Evolutionary conservation across 768 basidiomycete species (phyloP), one percentile per base, ranked within the genome.

Genomic region (Tricholomella constricta): DNA sequence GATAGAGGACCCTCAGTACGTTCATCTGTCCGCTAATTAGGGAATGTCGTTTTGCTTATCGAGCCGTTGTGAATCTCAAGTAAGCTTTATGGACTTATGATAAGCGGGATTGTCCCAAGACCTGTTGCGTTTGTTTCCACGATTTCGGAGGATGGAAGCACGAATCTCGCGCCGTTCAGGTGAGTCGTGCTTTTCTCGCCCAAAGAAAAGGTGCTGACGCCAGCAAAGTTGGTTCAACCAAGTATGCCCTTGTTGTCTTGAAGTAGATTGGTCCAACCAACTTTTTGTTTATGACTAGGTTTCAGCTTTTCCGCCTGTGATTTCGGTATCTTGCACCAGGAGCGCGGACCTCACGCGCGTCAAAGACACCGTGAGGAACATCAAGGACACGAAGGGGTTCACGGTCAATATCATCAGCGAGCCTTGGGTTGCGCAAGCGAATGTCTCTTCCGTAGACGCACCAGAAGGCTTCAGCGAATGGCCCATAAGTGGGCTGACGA

Each of bases 321-420:
- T 91, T 38, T 85, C 85, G 2, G 72, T 88, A 52, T 71, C 79
- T 4, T 67, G 70, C 50, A 59, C 65, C 17, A 69, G 40, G 37
- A 44, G 63, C 52, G 58, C 63, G 40, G 56, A 54, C 10, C 37
- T 46, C 26, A 50, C 50, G 15, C 58, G 53, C 52, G 59, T 56
- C 55, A 82, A 84, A 71, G 88, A 91, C 60, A 86, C 84, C 11
- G 71, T 76, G n/a, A 70, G 70, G 37, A 91, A 91, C 47, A 86
- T 91, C 62, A 72, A 74, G 48, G 71, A 73, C 0, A 85, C 81
- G 12, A 85, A 84, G 56, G 78, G 82, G 23, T 92, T 91, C 64
- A 84, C 83, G 4, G 82, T 87, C 36, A 88, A 86, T 57, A 83
- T 88, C 42, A 86, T 93, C 65, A 88, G 86, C 58, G 85, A 89